A percentile compares a stretch with the other conserved stretches of the same genome.
Conservation (phyloP, 2,329 filamentous ascomycete genomes). For the Colletotrichum falcatum region DNA sequence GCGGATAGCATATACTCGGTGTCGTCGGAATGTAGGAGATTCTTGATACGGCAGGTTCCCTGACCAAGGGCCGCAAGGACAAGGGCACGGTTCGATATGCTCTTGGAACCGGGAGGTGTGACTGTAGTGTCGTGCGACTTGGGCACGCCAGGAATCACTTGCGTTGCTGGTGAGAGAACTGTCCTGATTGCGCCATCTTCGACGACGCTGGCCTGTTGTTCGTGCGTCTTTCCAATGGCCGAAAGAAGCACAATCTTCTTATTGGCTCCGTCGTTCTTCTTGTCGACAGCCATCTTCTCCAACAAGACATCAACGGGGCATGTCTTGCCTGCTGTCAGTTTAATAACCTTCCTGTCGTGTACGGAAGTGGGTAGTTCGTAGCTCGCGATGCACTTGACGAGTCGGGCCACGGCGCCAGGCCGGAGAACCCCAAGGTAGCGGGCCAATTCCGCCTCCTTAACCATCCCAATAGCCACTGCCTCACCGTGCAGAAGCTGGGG, state of each 20-base stretch:
- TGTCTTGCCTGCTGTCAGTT: constrained; percentile 84
- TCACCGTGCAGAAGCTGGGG: constrained; percentile 97
- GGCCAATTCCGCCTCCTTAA: constrained; percentile 95
- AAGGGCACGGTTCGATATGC: constrained; percentile 94
- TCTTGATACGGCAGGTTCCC: constrained; percentile 88
- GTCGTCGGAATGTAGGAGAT: constrained; percentile 95
- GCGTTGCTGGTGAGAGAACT: constrained; percentile 82
- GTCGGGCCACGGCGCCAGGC: constrained; percentile 86
- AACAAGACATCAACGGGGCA: constrained; percentile 89
- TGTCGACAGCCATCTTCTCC: constrained; percentile 96
- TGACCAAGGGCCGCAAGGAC: constrained; percentile 91
- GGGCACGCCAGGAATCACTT: constrained; percentile 79
- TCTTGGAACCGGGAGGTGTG: constrained; percentile 94
- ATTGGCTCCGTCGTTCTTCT: constrained; percentile 95
- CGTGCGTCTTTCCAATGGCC: constrained; percentile 87
- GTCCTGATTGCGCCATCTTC: constrained; percentile 85
- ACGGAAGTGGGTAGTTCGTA: constrained; percentile 91
- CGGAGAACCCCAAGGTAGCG: constrained; percentile 88
- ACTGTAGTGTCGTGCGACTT: constrained; percentile 76
- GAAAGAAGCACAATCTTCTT: constrained; percentile 97
- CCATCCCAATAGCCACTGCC: constrained; percentile 97
- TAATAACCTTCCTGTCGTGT: constrained; percentile 83
- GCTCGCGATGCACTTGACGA: constrained; percentile 94
- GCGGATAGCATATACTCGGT: constrained; percentile 97
- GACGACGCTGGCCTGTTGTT: constrained; percentile 90